A percentile compares a stretch with the other conserved stretches of the same genome.
phyloP scores from a whole-genome alignment of 2,329 filamentous ascomycete genomes.

The Beauveria pseudobassiana region DNA sequence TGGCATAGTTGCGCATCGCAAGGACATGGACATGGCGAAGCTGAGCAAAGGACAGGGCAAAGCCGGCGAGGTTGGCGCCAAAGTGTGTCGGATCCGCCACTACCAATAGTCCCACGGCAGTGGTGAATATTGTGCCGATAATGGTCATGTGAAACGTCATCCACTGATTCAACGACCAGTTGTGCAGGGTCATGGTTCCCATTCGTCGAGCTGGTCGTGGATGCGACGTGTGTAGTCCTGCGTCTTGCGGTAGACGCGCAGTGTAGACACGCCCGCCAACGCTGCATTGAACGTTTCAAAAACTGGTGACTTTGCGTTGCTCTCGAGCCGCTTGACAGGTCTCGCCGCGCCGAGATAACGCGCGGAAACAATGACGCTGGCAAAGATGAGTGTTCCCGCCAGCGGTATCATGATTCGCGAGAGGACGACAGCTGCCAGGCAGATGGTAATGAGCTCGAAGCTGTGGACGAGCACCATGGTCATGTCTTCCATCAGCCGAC shows the following conservation, averaged over 20 bases:
- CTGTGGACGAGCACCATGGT: slow-evolving; percentile 50
- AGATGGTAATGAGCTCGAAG: slow-evolving; percentile 56
- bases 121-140: slow-evolving; percentile 61
- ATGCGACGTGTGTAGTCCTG: slow-evolving; percentile 61
- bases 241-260: slow-evolving; percentile 65
- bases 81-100: slow-evolving; percentile 53
- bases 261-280: slow-evolving; percentile 66
- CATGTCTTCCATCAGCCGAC: slow-evolving; percentile 55
- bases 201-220: slow-evolving; percentile 62
- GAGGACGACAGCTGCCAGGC: slow-evolving; percentile 58
- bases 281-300: slow-evolving; percentile 73
- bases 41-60: slow-evolving; percentile 69
- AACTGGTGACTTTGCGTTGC: slow-evolving; percentile 67
- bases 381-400: slow-evolving; percentile 46
- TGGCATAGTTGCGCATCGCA: slow-evolving; percentile 60
- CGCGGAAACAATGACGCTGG: slow-evolving; percentile 49
- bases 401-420: slow-evolving; percentile 53
- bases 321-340: slow-evolving; percentile 70
- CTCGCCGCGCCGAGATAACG: slow-evolving; percentile 61
- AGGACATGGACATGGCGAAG: slow-evolving; percentile 58
- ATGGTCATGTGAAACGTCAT: slow-evolving; percentile 66
- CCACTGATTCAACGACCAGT: slow-evolving; percentile 71
- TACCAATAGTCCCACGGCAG: slow-evolving; percentile 58
- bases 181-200: slow-evolving; percentile 57
- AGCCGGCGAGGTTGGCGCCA: slow-evolving; percentile 64